Conservation (phyloP, 352 stramenopile species). For the Pythium scleroteichum region DNA sequence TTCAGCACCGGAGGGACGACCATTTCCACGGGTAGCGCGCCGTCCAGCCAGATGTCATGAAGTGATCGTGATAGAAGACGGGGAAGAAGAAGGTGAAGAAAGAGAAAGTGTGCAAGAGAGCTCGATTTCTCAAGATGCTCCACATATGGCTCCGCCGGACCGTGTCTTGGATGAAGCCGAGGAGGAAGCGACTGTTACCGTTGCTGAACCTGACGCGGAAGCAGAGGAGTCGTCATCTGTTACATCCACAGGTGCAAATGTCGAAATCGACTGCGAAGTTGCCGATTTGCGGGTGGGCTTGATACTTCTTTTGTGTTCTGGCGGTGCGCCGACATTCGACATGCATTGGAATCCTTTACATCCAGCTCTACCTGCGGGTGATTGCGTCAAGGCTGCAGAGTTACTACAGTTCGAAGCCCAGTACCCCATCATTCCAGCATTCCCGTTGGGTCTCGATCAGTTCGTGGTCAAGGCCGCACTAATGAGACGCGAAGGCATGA, state of each 20-base stretch:
- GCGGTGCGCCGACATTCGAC: slow-evolving; percentile 51
- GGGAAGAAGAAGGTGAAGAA: slow-evolving; percentile 37
- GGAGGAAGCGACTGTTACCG: not conserved
- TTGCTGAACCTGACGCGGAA: not conserved
- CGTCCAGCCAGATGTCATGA: slow-evolving; percentile 27
- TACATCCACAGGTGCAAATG: not conserved
- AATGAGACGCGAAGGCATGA: not conserved
- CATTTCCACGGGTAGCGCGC: not conserved
- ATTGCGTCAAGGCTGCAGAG: slow-evolving; percentile 48
- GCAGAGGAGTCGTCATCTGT: not conserved
- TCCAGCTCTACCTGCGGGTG: slow-evolving; percentile 32
- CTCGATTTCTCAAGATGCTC: not conserved
- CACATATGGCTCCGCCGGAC: slow-evolving; percentile 43
- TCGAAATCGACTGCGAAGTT: not conserved
- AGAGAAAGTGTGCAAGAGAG: not conserved
- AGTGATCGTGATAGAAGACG: slow-evolving; percentile 75
- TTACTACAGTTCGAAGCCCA: slow-evolving; percentile 38
- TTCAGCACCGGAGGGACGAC: too few species aligned
- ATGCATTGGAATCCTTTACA: slow-evolving; percentile 45
- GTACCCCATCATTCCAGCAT: slow-evolving; percentile 38
- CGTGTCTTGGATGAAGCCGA: slow-evolving; percentile 20
- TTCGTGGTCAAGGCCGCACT: slow-evolving; percentile 53
- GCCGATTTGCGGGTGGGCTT: slow-evolving; percentile 45
- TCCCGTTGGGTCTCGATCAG: slow-evolving; percentile 48
- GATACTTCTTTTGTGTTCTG: slow-evolving; percentile 63